Percentiles rank a stretch among this genome's conserved stretches.
These are phyloP conservation scores for Penicillium steckii DNA, from an alignment of 495 filamentous ascomycete species.

Conservation along the genomic window DNA sequence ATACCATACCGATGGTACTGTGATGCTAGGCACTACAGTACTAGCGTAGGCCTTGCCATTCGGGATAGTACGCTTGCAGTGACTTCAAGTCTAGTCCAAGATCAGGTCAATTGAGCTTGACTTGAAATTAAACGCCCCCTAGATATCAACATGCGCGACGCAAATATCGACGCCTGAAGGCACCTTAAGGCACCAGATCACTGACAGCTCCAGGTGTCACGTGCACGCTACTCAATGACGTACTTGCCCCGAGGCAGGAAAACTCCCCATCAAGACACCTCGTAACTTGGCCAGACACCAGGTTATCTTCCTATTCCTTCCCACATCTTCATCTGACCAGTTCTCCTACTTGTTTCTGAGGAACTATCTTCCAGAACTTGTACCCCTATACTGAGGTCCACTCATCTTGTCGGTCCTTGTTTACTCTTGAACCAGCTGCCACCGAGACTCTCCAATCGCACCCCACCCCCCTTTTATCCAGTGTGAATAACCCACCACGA, in stretches of 20 bases:
- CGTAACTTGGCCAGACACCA: conserved; percentile 13
- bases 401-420: conserved; percentile 10
- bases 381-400: not conserved
- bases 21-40: too few species aligned
- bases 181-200: conserved; percentile 6
- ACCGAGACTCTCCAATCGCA: conserved; percentile 12
- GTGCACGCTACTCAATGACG: conserved; percentile 33
- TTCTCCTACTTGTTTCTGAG: not conserved
- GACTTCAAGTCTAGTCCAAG: too few species aligned
- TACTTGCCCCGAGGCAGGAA: conserved; percentile 27
- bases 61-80: too few species aligned
- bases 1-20: too few species aligned
- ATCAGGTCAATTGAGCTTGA: too few species aligned
- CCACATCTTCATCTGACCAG: conserved; percentile 9
- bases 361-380: not conserved
- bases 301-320: conserved; percentile 9
- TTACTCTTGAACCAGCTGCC: conserved; percentile 18
- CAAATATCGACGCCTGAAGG: not conserved
- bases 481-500: conserved; percentile 11
- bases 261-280: conserved; percentile 31
- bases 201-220: conserved; percentile 24
- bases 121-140: too few species aligned
- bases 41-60: too few species aligned
- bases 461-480: conserved; percentile 22
- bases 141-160: too few species aligned